Evolutionary conservation across 2,329 filamentous ascomycete genomes (phyloP), one percentile per base, ranked within the genome.

Genomic region (Aspergillus spinulosporus): DNA sequence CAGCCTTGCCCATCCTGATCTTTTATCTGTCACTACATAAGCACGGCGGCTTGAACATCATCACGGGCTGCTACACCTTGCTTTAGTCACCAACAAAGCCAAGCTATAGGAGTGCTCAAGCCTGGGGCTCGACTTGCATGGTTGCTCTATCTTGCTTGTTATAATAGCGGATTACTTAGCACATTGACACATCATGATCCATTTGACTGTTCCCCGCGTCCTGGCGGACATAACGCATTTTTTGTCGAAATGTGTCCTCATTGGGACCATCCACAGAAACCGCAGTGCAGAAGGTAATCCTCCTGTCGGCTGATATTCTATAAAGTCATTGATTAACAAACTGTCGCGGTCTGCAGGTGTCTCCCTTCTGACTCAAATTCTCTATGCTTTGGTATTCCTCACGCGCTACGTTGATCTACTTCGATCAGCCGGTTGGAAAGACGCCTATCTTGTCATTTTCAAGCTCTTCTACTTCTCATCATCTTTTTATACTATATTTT

Each of bases 391-490:
- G 61, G 92, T 97, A 56, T 97, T 97, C 77, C 80, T 87, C 68
- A 87, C 90, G 3, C 86, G 93, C 59, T 97, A 97, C 75, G 84
- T 93, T 62, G 90, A 97, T 71, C 78, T 97, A 62, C 90, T 95
- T 71, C 71, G 69, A 59, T 65, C 64, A 5, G 56, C 59, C 4
- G 68, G 70, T n/a, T 68, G 65, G 58, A 47, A 61, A 52, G 73
- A 71, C 59, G 65, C 69, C 54, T 94, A 89, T 85, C 93, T 94
- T 74, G 83, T 88, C 63, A 79, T 88, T 58, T 88, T 97, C 74
- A 97, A 97, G 80, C 81, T 94, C 59, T 90, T 95, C 76, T 97
- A 96, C 76, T 88, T 96, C 59, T 68, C 84, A 3, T 90, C 89
- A 4, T 93, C 89, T 1, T 82, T 92, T 60, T 97, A 96, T 74